Evolutionary conservation across 495 filamentous ascomycete genomes (phyloP), one percentile per base, ranked within the genome.

Genomic region (Xylaria telfairii): DNA sequence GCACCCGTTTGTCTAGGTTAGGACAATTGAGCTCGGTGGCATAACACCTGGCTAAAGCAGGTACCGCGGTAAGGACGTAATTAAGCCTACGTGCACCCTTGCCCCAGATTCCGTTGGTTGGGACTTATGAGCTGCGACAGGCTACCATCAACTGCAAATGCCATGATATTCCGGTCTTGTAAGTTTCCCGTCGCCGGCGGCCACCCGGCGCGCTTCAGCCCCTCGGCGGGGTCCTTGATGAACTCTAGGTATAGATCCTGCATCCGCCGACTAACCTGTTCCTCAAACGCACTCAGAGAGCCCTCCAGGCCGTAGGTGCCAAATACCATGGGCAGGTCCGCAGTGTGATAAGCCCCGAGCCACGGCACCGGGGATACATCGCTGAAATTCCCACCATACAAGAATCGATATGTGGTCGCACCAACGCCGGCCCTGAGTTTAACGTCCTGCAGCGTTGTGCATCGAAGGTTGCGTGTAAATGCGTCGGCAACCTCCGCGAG

Each of bases 321-420:
- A 71, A 85, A 85, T 24, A 83, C 61, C 61, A 84, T 72, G 12
- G 81, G 78, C 8, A 87, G 73, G 65, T 87, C 85, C 10, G 81
- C 75, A 0, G 60, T 46, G 60, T 63, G 60, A 5, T 63, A 63
- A 6, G 84, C 81, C 17, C 83, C 83, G 67, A 82, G 71, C 81
- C 83, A 85, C 26, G 74, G 73, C 26, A 74, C 71, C n/a, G 81
- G 80, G 21, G 75, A 69, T 61, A 81, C 72, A 72, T 85, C 78
- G 10, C 67, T 77, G 68, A 81, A 85, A 68, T 81, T 83, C 17
- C 81, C 82, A 7, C 66, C 76, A 42, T 81, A 84, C 24, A 79
- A 72, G 71, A 82, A 84, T 51, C 77, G 78, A 72, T 60, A 67
- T 21, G 72, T 73, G 34, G 49, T 67, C 39, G 60, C 60, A 7